Conservation (phyloP, 2,329 filamentous ascomycete genomes). For the Calycina marina region DNA sequence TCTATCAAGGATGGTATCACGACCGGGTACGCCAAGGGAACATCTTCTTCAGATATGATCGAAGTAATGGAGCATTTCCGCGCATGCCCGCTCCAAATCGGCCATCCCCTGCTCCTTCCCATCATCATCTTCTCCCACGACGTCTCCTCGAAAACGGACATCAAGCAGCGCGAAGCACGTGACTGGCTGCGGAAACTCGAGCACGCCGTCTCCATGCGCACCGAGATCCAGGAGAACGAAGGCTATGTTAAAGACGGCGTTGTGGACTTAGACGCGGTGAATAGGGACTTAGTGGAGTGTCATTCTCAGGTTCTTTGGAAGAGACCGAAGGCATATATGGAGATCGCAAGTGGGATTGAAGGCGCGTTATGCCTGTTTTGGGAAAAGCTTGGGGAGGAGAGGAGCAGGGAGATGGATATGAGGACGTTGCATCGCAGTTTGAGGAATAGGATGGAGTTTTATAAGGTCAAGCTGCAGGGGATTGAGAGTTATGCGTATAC, state of each 20-base stretch:
- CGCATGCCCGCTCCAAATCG: conserved; percentile 33
- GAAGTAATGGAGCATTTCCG: conserved; percentile 34
- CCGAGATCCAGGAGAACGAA: conserved; percentile 21
- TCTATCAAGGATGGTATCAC: conserved; percentile 39
- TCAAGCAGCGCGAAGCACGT: conserved; percentile 46
- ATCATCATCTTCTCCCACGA: conserved; percentile 44
- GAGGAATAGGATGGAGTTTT: conserved; percentile 40
- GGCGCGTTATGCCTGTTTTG: conserved; percentile 27
- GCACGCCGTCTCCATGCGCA: conserved; percentile 43
- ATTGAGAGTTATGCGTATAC: conserved; percentile 49
- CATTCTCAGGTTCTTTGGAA: conserved; percentile 49
- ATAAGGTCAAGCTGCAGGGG: conserved; percentile 43
- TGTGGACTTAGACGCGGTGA: conserved; percentile 44
- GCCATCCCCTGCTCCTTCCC: conserved; percentile 44
- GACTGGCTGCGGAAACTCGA: conserved; percentile 47
- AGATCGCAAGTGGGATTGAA: conserved; percentile 35
- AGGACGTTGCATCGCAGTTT: conserved; percentile 37
- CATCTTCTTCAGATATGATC: conserved; percentile 38
- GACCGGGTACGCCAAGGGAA: conserved; percentile 47
- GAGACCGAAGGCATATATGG: conserved; percentile 43
- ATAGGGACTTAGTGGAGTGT: conserved; percentile 47
- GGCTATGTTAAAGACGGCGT: conserved; percentile 39
- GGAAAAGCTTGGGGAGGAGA: conserved; percentile 6
- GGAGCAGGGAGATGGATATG: conserved; percentile 13
- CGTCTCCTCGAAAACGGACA: conserved; percentile 38